Percentiles rank a stretch among this genome's conserved stretches.
These are phyloP conservation scores for Cladosporium phlei DNA, from an alignment of 2,329 filamentous ascomycete species.

Conservation along the genomic window DNA sequence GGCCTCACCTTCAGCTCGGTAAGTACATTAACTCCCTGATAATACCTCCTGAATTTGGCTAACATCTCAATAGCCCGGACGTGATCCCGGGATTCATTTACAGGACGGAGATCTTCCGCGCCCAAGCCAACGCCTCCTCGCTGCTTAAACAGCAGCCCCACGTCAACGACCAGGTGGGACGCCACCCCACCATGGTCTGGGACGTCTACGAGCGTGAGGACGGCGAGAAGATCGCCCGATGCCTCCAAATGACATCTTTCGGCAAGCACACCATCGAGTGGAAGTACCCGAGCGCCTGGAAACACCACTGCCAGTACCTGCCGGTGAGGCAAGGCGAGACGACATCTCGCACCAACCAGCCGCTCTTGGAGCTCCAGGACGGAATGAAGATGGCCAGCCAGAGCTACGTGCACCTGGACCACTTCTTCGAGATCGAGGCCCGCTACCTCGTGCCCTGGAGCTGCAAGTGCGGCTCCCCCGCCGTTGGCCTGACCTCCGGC, in stretches of 20 bases:
- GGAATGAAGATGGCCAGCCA: conserved; percentile 4
- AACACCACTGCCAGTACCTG: background rate
- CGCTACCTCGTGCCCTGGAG: background rate
- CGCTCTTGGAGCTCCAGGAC: background rate
- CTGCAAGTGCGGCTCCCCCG: too few relatives aligned
- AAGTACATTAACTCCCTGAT: too few relatives aligned
- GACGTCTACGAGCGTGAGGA: background rate
- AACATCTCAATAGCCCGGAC: too few relatives aligned
- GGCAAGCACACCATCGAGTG: background rate
- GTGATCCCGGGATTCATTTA: too few relatives aligned
- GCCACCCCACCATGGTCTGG: conserved; percentile 3
- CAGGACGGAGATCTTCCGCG: too few relatives aligned
- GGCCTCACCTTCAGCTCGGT: too few relatives aligned
- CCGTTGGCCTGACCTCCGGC: too few relatives aligned
- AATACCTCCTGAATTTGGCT: too few relatives aligned
- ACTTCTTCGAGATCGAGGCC: conserved; percentile 16
- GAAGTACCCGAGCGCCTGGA: conserved; percentile 11
- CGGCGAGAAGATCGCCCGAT: conserved; percentile 3
- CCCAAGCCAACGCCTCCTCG: too few relatives aligned
- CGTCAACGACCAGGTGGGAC: background rate
- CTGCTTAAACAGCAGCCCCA: background rate
- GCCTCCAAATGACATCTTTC: conserved; percentile 12
- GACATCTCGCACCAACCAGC: background rate
- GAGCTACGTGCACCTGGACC: conserved; percentile 16
- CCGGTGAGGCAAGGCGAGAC: background rate